Base-by-base conservation (phyloP, 345 rosid species). In the Brassica carinata region DNA sequence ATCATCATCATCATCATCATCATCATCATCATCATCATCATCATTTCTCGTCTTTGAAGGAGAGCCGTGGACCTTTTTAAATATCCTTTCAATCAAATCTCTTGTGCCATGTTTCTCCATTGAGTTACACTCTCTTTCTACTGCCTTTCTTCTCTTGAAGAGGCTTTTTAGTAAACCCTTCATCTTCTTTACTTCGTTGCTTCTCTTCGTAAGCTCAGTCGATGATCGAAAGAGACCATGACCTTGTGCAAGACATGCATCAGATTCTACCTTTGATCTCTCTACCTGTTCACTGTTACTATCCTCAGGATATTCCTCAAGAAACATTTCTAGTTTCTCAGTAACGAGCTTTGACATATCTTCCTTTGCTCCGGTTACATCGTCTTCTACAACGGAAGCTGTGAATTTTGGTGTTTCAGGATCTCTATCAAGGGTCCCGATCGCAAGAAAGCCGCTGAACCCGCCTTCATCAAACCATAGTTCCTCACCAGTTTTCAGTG, bases 391-490 rank as follows among this genome's bases (percentile, higher is more conserved):
- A 40, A 59, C 13, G 26, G 62, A 6, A 66, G 36, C 58, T 65
- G 69, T 15, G 17, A 81, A 67, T 64, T 76, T 81, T 2, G 81
- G 84, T 65, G 84, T 81, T 48, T 76, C 84, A 29, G 80, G 77
- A 53, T 81, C 80, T 33, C n/a, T 10, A 65, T 80, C 80, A 58
- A 76, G 73, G 8, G 77, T 76, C 3, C 81, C 81, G 0, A 76
- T 72, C 0, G 81, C 45, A 0, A 81, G 74, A 81, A 81, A 81
- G 62, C 84, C 81, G 23, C 45, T 26, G 65, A 81, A 81, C 5
- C 40, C 14, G 9, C 59, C 77, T 43, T 81, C 83, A 43, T 75
- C 84, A 40, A 57, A 57, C 73, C 1, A 1, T 7, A 23, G 55
- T 65, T 76, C 64, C 10, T 75, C 64, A 64, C 66, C 58, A 65